phyloP scores from a whole-genome alignment of 208 protist species.

The Crithidia brevicula region DNA sequence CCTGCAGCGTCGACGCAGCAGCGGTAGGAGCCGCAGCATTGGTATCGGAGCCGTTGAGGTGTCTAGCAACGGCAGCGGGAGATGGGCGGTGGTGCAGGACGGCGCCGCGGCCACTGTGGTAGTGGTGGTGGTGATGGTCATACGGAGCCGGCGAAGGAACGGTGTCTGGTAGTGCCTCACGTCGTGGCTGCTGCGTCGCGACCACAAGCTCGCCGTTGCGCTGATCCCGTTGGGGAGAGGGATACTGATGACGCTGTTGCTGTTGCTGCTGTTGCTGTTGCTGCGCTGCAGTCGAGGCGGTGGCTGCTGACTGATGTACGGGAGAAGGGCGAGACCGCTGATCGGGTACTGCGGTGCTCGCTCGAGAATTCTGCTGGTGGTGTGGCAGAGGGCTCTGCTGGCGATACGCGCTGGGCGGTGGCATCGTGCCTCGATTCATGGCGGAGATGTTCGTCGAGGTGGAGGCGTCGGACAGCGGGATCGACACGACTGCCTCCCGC shows the following conservation, averaged over 20 bases:
- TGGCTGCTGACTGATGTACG: neutral
- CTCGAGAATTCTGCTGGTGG: neutral
- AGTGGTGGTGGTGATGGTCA: neutral
- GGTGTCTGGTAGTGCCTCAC: neutral
- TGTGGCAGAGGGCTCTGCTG: conserved; percentile 12
- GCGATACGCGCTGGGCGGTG: neutral
- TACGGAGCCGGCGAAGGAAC: neutral
- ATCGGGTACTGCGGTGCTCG: neutral
- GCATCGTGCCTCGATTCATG: neutral
- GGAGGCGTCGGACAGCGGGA: neutral
- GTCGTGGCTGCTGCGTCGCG: neutral
- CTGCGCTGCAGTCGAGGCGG: neutral
- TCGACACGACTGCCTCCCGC: conserved; percentile 10
- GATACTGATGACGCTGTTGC: neutral
- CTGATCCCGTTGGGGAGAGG: neutral
- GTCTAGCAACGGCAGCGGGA: neutral
- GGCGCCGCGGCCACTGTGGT: conserved; percentile 9
- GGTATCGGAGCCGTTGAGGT: neutral
- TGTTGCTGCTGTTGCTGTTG: neutral
- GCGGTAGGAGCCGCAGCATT: neutral
- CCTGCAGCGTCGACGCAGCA: conserved; percentile 27
- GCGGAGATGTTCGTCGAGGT: conserved; percentile 5
- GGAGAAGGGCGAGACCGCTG: neutral
- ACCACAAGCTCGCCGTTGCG: neutral
- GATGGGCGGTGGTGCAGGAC: conserved; percentile 15